Evolutionary conservation across 768 basidiomycete species (phyloP).

Genomic region (Mycena leptocephala): DNA sequence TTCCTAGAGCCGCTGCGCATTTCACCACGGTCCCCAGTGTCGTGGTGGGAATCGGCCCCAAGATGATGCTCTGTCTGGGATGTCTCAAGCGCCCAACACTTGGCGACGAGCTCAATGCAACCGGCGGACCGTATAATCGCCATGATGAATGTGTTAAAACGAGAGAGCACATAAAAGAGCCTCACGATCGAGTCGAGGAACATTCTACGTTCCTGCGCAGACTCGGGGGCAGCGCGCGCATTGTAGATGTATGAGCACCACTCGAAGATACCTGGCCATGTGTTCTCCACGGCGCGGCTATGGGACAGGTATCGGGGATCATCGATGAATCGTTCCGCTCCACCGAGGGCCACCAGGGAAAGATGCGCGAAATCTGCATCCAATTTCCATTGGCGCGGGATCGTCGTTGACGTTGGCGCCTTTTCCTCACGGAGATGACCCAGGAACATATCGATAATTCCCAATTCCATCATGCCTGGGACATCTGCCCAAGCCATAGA

Average conservation of each 20-base stretch:
- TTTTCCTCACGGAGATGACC: conserved; percentile 42
- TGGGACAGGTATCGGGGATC: conserved; percentile 21
- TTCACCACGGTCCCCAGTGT: conserved; percentile 48
- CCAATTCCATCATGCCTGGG: conserved; percentile 36
- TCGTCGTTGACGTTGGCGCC: conserved; percentile 27
- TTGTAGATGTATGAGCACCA: conserved; percentile 54
- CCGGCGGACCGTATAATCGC: conserved; percentile 49
- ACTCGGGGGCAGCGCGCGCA: conserved; percentile 38
- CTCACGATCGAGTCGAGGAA: conserved; percentile 48
- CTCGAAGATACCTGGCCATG: conserved; percentile 54
- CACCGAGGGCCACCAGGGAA: conserved; percentile 49
- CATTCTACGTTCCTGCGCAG: conserved; percentile 26
- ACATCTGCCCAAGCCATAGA: conserved; percentile 14
- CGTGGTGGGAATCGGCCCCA: conserved; percentile 47
- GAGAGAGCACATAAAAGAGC: conserved; percentile 46
- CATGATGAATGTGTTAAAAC: conserved; percentile 43
- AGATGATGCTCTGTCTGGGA: conserved; percentile 32
- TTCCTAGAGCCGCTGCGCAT: conserved; percentile 28
- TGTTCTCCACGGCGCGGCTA: conserved; percentile 40
- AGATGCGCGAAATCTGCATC: conserved; percentile 48
- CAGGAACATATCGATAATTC: conserved; percentile 48
- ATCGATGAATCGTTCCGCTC: conserved; percentile 42
- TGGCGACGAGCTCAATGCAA: conserved; percentile 52
- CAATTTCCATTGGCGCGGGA: conserved; percentile 29
- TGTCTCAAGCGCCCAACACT: conserved; percentile 50